Evolutionary conservation across 1,284 basidiomycete genomes (phyloP).

Genomic region (Apiotrichum gracile): DNA sequence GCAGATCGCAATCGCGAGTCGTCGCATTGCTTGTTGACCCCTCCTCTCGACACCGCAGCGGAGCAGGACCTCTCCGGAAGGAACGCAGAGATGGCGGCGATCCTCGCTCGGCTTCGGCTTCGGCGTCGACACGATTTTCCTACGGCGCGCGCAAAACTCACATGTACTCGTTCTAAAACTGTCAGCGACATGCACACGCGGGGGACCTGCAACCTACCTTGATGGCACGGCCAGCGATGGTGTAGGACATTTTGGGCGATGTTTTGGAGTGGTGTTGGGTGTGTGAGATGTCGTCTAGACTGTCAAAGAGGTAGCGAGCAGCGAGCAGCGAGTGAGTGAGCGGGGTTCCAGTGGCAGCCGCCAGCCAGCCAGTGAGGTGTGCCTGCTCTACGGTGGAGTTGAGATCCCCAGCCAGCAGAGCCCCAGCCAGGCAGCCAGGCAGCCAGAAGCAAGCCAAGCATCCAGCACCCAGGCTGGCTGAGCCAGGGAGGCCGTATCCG

Average conservation of each 20-base stretch:
- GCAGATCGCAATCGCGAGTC: too few relatives aligned
- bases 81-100: too few relatives aligned
- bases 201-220: slow-evolving; percentile 36
- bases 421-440: background rate
- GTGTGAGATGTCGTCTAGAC: background rate
- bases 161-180: slow-evolving; percentile 41
- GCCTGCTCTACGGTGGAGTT: too few relatives aligned
- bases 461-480: too few relatives aligned
- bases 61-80: too few relatives aligned
- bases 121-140: background rate
- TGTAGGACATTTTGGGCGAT: slow-evolving; percentile 45
- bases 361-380: slow-evolving; percentile 1
- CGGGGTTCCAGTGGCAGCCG: background rate
- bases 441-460: too few relatives aligned
- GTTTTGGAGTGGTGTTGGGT: background rate
- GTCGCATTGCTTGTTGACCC: too few relatives aligned
- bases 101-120: background rate
- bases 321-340: background rate
- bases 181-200: background rate
- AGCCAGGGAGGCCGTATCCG: background rate
- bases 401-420: background rate
- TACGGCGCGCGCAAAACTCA: slow-evolving; percentile 14
- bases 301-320: background rate
- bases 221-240: slow-evolving; percentile 45
- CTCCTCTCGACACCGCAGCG: too few relatives aligned